Base-by-base conservation (phyloP, 1,139 yeast species). In the Yamadazyma spencermartinsiae region DNA sequence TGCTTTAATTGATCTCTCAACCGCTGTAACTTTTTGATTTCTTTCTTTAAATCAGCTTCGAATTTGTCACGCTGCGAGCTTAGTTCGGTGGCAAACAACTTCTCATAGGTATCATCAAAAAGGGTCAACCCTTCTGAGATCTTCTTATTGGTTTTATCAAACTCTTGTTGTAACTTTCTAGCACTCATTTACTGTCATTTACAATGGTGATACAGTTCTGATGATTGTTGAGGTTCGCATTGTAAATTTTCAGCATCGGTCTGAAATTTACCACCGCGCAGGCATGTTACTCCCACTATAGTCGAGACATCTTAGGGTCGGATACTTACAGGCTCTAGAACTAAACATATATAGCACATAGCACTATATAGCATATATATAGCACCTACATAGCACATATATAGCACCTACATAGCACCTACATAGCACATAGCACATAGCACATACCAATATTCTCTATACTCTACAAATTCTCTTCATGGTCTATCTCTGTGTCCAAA, bases 1-100 rank as follows among this genome's bases (percentile, higher is more conserved):
- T 87, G 85, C 63, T 94, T 94, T 50, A 94, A 86, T 64, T 90
- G 98, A 63, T 94, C 98, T 60, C 98, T 79, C 56, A 86, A 82
- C 56, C 96, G 80, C 61, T 94, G 99, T 39, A 94, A 74, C 63
- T 89, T 90, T 64, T 94, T 94, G 62, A 94, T 92, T 61, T 94
- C 98, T 54, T 95, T 86, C 71, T 94, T 94, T 60, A 94, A 69
- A 58, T 92, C 98, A 51, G 82, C 80, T 62, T 94, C 98, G 44
- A 92, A 75, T 63, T 92, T 92, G 59, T 94, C 98, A 67, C 92
- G 86, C 60, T 90, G 97, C 9, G 96, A 82, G 48, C 80, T 85
- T 51, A 86, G 84, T 48, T 90, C 92, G 31, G 95, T 80, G 40
- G 77, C 74, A 60, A 83, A 84, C 34, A 92, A 79, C 65, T 92